Percentiles rank a stretch among this genome's conserved stretches.
These are phyloP conservation scores for Coniophora puteana DNA, from an alignment of 1,284 basidiomycete species.

Conservation along the genomic window DNA sequence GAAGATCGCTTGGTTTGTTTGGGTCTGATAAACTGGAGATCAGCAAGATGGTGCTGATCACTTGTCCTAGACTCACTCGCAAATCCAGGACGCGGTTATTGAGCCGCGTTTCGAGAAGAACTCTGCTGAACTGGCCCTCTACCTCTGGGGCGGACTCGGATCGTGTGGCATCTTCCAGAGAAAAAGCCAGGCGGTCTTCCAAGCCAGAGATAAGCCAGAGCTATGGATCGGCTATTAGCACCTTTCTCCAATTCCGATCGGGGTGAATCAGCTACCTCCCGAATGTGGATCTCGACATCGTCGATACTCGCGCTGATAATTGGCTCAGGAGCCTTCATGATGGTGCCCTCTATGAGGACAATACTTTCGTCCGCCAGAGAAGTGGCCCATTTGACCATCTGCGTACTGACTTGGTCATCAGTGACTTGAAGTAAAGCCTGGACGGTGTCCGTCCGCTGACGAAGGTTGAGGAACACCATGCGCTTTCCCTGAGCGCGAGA, in stretches of 20 bases:
- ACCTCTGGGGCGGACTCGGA: constrained; percentile 76
- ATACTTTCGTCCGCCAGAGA: constrained; percentile 85
- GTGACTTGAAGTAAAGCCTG: constrained; percentile 83
- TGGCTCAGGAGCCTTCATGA: constrained; percentile 81
- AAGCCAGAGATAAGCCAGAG: constrained; percentile 80
- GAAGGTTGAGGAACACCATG: constrained; percentile 92
- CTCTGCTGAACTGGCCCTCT: constrained; percentile 69
- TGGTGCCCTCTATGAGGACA: constrained; percentile 83
- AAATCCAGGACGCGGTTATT: constrained; percentile 96
- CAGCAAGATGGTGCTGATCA: constrained; percentile 7
- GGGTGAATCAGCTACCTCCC: constrained; percentile 54
- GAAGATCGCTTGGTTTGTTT: constrained; percentile 97
- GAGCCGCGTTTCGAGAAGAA: constrained; percentile 89
- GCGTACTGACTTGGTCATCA: constrained; percentile 87
- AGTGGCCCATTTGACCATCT: constrained; percentile 95
- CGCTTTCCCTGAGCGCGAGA: constrained; percentile 89
- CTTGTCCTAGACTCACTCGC: constrained; percentile 49
- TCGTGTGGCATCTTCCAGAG: constrained; percentile 89
- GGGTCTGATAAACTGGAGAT: constrained; percentile 54
- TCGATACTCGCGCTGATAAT: constrained; percentile 90
- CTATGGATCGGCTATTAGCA: constrained; percentile 37
- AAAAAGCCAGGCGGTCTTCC: constrained; percentile 83
- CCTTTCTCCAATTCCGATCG: constrained; percentile 1
- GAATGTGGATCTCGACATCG: constrained; percentile 87
- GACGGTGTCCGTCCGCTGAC: constrained; percentile 87